phyloP scores from a whole-genome alignment of 192 early-diverging fungal genomes.

The Linnemannia hyalina region DNA sequence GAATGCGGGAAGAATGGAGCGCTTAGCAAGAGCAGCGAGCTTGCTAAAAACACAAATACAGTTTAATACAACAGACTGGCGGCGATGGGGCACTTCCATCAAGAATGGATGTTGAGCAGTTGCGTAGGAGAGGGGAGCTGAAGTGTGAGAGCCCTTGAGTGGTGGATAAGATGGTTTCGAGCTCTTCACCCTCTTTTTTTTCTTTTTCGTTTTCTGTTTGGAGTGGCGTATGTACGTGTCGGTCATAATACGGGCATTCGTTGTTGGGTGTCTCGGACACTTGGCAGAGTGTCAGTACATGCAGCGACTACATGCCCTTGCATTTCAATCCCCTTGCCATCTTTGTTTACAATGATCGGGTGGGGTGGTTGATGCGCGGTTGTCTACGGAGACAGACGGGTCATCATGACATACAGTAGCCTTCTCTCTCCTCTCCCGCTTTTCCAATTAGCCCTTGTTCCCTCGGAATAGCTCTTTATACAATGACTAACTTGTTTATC shows the following conservation, averaged over 20 bases:
- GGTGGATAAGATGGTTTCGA: neutral
- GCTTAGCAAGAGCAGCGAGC: neutral
- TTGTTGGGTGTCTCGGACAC: neutral
- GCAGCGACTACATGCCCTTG: neutral
- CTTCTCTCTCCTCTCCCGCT: neutral
- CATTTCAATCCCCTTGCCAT: neutral
- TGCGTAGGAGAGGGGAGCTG: neutral
- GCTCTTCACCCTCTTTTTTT: conserved; percentile 9
- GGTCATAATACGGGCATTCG: neutral
- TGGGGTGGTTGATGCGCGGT: neutral
- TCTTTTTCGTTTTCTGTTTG: neutral
- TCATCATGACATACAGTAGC: conserved; percentile 1
- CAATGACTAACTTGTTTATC: conserved; percentile 4
- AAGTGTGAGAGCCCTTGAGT: neutral
- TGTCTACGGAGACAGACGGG: neutral
- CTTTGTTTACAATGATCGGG: neutral
- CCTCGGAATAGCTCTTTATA: neutral
- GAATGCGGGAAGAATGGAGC: neutral
- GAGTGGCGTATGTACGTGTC: neutral
- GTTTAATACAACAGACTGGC: conserved; percentile 24
- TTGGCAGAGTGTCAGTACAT: neutral
- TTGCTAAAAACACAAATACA: conserved; percentile 17
- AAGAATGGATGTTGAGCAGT: too few relatives aligned
- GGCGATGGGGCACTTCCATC: neutral
- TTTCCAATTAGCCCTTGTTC: neutral